A percentile compares a stretch with the other conserved stretches of the same genome.
phyloP scores from a whole-genome alignment of 192 early-diverging fungal species.

The Coemansia guatemalensis region DNA sequence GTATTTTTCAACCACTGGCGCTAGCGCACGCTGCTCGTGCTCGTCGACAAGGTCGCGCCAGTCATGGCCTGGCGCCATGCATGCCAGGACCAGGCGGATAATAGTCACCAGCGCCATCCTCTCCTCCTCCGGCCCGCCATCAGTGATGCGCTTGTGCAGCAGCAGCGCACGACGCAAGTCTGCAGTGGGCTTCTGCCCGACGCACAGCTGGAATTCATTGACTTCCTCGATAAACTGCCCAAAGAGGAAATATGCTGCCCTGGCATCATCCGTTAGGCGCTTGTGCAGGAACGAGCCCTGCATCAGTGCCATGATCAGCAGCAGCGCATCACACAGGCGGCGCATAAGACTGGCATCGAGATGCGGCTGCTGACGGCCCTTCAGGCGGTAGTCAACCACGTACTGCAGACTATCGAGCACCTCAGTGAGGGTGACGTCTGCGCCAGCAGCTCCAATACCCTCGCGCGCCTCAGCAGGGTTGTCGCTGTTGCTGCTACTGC shows the following conservation, averaged over 20 bases:
- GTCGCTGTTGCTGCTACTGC: conserved; percentile 52
- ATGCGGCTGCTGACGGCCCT: conserved; percentile 77
- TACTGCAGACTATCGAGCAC: conserved; percentile 88
- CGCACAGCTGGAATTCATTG: conserved; percentile 82
- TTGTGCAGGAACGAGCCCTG: conserved; percentile 64
- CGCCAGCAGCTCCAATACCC: conserved; percentile 2
- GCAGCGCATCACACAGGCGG: conserved; percentile 79
- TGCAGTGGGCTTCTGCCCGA: conserved; percentile 71
- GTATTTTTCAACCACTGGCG: conserved; percentile 70
- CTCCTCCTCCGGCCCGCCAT: conserved; percentile 68
- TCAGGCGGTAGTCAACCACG: conserved; percentile 91
- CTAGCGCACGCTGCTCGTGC: conserved; percentile 74
- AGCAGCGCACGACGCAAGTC: conserved; percentile 75
- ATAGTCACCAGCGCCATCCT: conserved; percentile 76
- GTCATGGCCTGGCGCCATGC: conserved; percentile 78
- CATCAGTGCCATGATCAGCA: conserved; percentile 72
- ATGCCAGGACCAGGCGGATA: conserved; percentile 70
- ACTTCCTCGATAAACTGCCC: conserved; percentile 96
- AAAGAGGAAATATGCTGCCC: conserved; percentile 88
- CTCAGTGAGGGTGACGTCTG: conserved; percentile 56
- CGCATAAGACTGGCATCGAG: conserved; percentile 84
- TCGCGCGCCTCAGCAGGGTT: not conserved
- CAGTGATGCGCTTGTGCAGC: conserved; percentile 68
- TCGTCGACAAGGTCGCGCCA: conserved; percentile 90
- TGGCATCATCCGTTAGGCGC: conserved; percentile 70